Conservation (phyloP, 441 rosid genomes). For the Euphorbia schlechtendalii region DNA sequence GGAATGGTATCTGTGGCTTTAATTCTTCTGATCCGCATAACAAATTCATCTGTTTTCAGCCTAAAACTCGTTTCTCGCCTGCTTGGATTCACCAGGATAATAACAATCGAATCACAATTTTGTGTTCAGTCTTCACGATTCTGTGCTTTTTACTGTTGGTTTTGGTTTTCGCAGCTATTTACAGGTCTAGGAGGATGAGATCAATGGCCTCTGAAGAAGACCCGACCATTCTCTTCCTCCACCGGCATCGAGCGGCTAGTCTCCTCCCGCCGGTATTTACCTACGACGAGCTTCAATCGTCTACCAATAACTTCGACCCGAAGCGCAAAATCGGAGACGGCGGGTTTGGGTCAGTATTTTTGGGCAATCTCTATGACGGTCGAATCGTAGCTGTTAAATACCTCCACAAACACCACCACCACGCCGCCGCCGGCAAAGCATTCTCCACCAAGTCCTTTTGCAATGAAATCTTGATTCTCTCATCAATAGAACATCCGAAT, state of each 20-base stretch:
- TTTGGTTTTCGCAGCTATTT: constrained; percentile 36
- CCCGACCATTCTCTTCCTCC: constrained; percentile 69
- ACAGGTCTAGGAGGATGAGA: constrained; percentile 45
- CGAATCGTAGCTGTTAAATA: constrained; percentile 70
- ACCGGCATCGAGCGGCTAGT: constrained; percentile 55
- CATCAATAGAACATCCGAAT: constrained; percentile 69
- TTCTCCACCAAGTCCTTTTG: constrained; percentile 69
- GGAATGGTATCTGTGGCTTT: constrained; percentile 65
- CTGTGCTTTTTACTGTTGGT: constrained; percentile 44
- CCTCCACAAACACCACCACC: constrained; percentile 59
- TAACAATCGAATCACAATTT: constrained; percentile 32
- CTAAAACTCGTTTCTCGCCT: constrained; percentile 33
- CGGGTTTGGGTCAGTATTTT: constrained; percentile 78
- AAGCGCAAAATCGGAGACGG: constrained; percentile 86
- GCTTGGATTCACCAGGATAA: constrained; percentile 30
- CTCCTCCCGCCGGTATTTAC: constrained; percentile 83
- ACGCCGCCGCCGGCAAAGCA: constrained; percentile 42
- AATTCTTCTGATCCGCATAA: constrained; percentile 50
- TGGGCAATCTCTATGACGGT: constrained; percentile 65
- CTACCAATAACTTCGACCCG: constrained; percentile 67
- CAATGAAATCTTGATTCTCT: constrained; percentile 77
- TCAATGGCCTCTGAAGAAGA: constrained; percentile 55
- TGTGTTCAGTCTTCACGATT: constrained; percentile 44
- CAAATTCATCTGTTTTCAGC: constrained; percentile 42
- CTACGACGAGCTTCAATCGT: constrained; percentile 73